phyloP scores from a whole-genome alignment of 768 basidiomycete species.

The Mycena crocata region DNA sequence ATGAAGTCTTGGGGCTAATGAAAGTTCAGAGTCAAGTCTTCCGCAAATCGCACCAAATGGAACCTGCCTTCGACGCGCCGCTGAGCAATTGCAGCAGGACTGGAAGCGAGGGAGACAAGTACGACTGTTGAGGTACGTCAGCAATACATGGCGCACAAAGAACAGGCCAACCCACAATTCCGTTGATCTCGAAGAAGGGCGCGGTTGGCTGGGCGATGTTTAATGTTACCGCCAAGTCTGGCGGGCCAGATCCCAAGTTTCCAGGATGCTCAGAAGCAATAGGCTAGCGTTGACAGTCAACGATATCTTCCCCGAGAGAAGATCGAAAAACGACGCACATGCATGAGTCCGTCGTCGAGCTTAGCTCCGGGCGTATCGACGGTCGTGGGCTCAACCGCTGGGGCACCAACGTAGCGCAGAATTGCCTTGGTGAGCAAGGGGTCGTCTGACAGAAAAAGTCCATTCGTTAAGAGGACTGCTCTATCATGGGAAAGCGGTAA shows the following conservation, averaged over 20 bases:
- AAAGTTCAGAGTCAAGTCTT: neutral
- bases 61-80: too few species aligned
- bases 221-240: slow-evolving; percentile 23
- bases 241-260: slow-evolving; percentile 26
- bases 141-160: too few species aligned
- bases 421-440: slow-evolving; percentile 50
- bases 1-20: slow-evolving; percentile 6
- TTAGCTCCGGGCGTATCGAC: slow-evolving; percentile 36
- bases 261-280: slow-evolving; percentile 30
- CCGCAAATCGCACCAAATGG: too few species aligned
- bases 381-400: slow-evolving; percentile 45
- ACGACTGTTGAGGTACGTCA: neutral
- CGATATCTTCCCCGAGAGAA: neutral
- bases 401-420: slow-evolving; percentile 51
- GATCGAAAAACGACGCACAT: slow-evolving; percentile 35
- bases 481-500: neutral
- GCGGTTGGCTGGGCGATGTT: slow-evolving; percentile 32
- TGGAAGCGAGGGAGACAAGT: slow-evolving; percentile 6
- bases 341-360: slow-evolving; percentile 43
- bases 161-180: slow-evolving; percentile 25
- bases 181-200: slow-evolving; percentile 34
- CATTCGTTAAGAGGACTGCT: neutral
- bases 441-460: slow-evolving; percentile 39
- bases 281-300: slow-evolving; percentile 5
- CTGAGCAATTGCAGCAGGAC: slow-evolving; percentile 11